Percentiles rank a stretch among this genome's conserved stretches.
phyloP scores from a whole-genome alignment of 306 rosid species.

The Nissolia schottii region DNA sequence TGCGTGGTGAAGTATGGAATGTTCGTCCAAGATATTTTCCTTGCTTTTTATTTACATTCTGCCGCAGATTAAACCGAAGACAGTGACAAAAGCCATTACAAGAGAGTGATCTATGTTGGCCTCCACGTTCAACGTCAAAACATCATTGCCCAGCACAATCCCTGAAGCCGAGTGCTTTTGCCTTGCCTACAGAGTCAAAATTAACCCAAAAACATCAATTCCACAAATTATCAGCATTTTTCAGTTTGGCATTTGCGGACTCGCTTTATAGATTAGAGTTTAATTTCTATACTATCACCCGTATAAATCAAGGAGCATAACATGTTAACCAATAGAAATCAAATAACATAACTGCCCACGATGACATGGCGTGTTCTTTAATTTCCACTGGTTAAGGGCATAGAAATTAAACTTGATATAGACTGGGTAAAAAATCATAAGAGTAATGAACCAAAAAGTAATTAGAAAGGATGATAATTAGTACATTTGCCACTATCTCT shows the following conservation, averaged over 20 bases:
- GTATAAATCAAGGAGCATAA: too few species aligned
- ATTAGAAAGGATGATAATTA: neutral
- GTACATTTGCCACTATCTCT: slow-evolving; percentile 60
- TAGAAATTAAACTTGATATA: too few species aligned
- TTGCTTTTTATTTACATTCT: slow-evolving; percentile 33
- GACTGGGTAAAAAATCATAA: neutral
- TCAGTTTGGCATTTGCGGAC: too few species aligned
- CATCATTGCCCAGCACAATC: slow-evolving; percentile 53
- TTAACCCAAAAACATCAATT: neutral
- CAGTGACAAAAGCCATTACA: slow-evolving; percentile 47
- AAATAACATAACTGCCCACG: too few species aligned
- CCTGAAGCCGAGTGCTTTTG: slow-evolving; percentile 41
- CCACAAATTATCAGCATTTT: too few species aligned
- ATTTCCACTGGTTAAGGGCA: too few species aligned
- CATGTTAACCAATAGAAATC: too few species aligned
- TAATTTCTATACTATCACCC: too few species aligned
- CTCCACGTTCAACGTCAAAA: slow-evolving; percentile 44
- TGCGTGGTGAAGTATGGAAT: too few species aligned
- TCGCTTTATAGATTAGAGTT: too few species aligned
- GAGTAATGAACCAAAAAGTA: neutral
- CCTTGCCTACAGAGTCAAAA: slow-evolving; percentile 50
- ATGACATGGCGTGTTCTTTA: too few species aligned
- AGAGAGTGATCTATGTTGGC: slow-evolving; percentile 42
- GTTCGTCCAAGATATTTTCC: too few species aligned
- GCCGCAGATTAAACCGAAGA: slow-evolving; percentile 48